Conservation (phyloP, 2,329 filamentous ascomycete species). For the Verticillium alfalfae region DNA sequence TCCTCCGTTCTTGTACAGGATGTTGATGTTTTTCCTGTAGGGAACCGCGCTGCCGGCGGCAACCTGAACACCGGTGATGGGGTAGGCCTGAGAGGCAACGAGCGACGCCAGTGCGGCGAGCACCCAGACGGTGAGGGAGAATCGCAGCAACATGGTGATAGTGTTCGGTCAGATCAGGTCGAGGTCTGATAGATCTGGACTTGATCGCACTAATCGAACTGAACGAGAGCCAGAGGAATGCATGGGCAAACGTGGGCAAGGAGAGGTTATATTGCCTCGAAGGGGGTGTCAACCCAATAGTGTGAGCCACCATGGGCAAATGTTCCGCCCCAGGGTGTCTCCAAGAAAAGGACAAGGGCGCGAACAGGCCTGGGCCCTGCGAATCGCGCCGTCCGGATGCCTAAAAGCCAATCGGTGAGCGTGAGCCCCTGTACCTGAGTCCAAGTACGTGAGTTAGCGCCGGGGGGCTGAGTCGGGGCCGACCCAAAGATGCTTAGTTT, state of each 20-base stretch:
- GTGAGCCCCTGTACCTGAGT: neutral
- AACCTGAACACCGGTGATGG: slow-evolving; percentile 1
- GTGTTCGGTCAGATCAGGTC: neutral
- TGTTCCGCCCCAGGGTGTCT: neutral
- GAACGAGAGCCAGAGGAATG: neutral
- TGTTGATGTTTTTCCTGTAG: slow-evolving; percentile 1
- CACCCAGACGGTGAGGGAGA: neutral
- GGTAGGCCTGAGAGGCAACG: neutral
- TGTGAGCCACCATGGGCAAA: neutral
- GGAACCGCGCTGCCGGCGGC: neutral
- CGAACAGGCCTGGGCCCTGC: neutral
- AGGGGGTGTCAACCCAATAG: neutral
- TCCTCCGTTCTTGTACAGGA: slow-evolving; percentile 1
- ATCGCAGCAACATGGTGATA: neutral
- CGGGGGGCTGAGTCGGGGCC: neutral
- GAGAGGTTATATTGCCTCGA: neutral
- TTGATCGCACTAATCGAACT: neutral
- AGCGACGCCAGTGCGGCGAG: neutral
- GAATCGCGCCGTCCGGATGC: neutral
- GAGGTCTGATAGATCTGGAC: neutral
- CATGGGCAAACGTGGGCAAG: neutral
- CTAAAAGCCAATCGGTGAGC: neutral
- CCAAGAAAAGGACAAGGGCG: neutral
- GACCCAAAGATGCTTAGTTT: neutral
- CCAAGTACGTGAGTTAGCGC: neutral